Base-by-base conservation (phyloP, 192 early-diverging fungal species). In the Neocallimastix lanati region DNA sequence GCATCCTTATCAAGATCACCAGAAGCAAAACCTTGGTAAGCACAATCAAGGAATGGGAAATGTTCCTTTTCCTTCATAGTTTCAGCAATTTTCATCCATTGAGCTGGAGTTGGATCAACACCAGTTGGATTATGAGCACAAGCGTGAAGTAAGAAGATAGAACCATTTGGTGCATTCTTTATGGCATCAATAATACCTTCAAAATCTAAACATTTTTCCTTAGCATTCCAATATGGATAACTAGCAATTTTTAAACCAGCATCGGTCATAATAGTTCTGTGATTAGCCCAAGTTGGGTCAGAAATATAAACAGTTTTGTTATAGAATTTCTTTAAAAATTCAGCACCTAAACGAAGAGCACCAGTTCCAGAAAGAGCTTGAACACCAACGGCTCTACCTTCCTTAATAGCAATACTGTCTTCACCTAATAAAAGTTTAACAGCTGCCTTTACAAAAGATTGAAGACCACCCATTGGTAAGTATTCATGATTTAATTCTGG, bases 41-140 rank as follows among this genome's bases (percentile, higher is more conserved):
- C 97, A 84, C 92, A 95, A 85, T 99, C 97, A 82, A 99, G 98
- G 90, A 99, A 97, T 27, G 94, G 92, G 83, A 98, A 94, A 82
- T 95, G 96, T 25, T 81, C 78, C 81, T 93, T 92, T 79, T 87
- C 84, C 29, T 86, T 84, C 84, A 95, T 92, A 16, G 94, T 89
- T 29, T 92, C 90, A 29, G 96, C 96, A 80, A 99, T 96, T 77
- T 86, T 83, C 84, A 91, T 91, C 97, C 97, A 99, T 85, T 99
- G 94, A 78, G 93, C 94, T 28, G 88, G 87, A 2, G 96, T 94
- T 29, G 97, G 97, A 83, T 99, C 97, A 50, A 99, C 95, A 83
- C 97, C 97, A 0, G 97, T 99, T 30, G 97, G 97, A 89, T 99
- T 99, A 86, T 99, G 97, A 27, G 97, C 97, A 82, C 97, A 99